Conservation (phyloP, 768 basidiomycete species). For the Floccularia luteovirens region DNA sequence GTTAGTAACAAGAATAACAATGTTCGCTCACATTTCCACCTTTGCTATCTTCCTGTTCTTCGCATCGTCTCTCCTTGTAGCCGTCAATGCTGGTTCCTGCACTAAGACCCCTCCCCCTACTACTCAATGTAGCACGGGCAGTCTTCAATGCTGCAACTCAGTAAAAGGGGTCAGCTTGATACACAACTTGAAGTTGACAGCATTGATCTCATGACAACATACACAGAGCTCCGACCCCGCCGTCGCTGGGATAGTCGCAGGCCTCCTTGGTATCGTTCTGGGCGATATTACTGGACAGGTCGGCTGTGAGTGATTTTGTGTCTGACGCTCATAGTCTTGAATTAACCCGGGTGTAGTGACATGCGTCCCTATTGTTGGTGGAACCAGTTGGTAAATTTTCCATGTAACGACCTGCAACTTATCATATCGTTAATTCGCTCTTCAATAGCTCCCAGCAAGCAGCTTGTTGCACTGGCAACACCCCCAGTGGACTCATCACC, state of each 20-base stretch:
- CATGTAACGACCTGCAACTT: background rate
- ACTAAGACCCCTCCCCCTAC: background rate
- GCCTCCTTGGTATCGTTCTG: background rate
- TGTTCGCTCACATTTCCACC: constrained; percentile 13
- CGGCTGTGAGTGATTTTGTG: background rate
- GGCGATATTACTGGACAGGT: background rate
- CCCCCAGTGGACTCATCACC: background rate
- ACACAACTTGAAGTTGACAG: background rate
- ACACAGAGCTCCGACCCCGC: background rate
- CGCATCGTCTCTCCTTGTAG: constrained; percentile 12
- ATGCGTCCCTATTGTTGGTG: background rate
- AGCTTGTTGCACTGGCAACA: background rate
- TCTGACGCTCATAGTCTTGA: background rate
- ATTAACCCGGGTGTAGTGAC: background rate
- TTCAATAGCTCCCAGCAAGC: background rate
- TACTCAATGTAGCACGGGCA: background rate
- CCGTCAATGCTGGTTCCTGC: constrained; percentile 11
- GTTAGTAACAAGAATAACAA: no score
- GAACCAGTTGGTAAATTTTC: background rate
- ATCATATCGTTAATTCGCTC: background rate
- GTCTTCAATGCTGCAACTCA: background rate
- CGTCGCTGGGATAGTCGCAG: background rate
- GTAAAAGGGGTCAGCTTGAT: background rate
- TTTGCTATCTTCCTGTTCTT: constrained; percentile 10
- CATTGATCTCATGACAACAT: background rate